These are phyloP conservation scores for Aureobasidium sp. DNA, from an alignment of 2,329 filamentous ascomycete species.

Conservation along the genomic window DNA sequence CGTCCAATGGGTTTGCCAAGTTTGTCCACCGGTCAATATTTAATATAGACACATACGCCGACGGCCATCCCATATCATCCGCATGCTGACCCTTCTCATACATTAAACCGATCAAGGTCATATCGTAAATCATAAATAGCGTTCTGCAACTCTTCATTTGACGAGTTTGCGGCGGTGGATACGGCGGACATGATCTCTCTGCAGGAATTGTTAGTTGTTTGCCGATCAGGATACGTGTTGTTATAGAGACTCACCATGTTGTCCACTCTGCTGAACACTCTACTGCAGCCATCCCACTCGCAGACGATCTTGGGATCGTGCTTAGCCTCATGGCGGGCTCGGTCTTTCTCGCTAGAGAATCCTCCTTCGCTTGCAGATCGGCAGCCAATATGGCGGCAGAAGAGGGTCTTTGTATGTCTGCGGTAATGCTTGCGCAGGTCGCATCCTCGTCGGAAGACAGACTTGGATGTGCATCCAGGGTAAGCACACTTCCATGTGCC, in stretches of 20 bases:
- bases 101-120: background rate
- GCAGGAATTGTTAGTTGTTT: constrained; percentile 5
- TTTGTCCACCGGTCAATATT: background rate
- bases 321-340: constrained; percentile 53
- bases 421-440: constrained; percentile 57
- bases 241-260: constrained; percentile 44
- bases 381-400: constrained; percentile 51
- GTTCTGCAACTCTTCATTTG: background rate
- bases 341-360: constrained; percentile 56
- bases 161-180: constrained; percentile 15
- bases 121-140: constrained; percentile 1
- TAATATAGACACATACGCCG: constrained; percentile 4
- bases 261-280: constrained; percentile 53
- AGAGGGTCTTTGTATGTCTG: constrained; percentile 52
- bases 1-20: constrained; percentile 1
- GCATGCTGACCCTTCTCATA: background rate
- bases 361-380: constrained; percentile 48
- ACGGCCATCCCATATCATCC: background rate
- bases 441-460: constrained; percentile 50
- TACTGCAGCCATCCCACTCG: constrained; percentile 48
- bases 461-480: constrained; percentile 50
- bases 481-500: constrained; percentile 51
- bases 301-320: constrained; percentile 54
- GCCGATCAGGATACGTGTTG: background rate
- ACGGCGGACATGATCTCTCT: constrained; percentile 20